A percentile compares a stretch with the other conserved stretches of the same genome.
Conservation (phyloP, 2,329 filamentous ascomycete species). For the Monosporascus sp. region DNA sequence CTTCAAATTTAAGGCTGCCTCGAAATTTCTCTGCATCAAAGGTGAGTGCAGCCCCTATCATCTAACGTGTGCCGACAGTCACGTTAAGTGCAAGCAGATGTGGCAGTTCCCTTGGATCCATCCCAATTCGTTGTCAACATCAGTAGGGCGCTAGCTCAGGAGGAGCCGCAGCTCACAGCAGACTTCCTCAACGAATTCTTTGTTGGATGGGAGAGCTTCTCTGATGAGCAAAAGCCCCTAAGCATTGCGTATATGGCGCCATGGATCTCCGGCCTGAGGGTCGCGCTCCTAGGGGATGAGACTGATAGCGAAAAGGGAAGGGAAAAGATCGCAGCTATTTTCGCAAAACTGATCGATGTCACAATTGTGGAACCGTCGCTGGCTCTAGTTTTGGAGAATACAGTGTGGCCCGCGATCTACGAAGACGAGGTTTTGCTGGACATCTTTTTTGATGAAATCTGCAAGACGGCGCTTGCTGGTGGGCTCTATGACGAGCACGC, state of each 20-base stretch:
- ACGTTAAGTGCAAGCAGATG: slow-evolving; percentile 36
- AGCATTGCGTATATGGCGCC: slow-evolving; percentile 66
- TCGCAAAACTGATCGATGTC: slow-evolving; percentile 62
- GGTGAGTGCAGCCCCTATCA: slow-evolving; percentile 32
- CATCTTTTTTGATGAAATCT: slow-evolving; percentile 61
- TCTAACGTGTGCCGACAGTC: background rate
- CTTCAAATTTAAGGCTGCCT: slow-evolving; percentile 60
- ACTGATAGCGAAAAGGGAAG: slow-evolving; percentile 59
- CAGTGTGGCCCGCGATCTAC: slow-evolving; percentile 59
- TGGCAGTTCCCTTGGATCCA: slow-evolving; percentile 58
- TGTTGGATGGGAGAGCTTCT: slow-evolving; percentile 65
- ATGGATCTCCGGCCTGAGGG: slow-evolving; percentile 59
- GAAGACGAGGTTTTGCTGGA: slow-evolving; percentile 61
- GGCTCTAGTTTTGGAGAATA: slow-evolving; percentile 56
- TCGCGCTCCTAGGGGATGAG: slow-evolving; percentile 53
- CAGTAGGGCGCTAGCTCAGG: slow-evolving; percentile 55
- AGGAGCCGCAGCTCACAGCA: slow-evolving; percentile 61
- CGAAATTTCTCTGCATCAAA: slow-evolving; percentile 56
- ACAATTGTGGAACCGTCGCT: slow-evolving; percentile 56
- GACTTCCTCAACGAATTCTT: slow-evolving; percentile 72
- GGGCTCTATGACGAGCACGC: slow-evolving; percentile 53
- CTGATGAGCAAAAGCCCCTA: slow-evolving; percentile 60
- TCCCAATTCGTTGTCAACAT: slow-evolving; percentile 61
- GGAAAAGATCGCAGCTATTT: slow-evolving; percentile 58
- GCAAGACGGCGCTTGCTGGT: slow-evolving; percentile 55